Base-by-base conservation (phyloP, 306 rosid genomes). In the Vigna angularis region DNA sequence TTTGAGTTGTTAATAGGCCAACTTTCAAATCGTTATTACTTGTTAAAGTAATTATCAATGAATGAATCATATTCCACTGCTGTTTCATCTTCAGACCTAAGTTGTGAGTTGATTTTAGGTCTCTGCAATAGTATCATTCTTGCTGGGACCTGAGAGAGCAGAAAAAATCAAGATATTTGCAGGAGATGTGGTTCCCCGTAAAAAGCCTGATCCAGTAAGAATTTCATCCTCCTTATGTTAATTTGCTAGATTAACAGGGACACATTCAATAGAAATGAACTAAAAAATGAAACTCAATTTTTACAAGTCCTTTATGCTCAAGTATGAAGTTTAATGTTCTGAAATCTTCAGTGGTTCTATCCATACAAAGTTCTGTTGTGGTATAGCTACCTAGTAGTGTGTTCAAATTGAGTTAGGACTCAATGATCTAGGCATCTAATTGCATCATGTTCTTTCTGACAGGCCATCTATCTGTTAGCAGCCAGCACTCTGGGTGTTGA, bases 171-270 rank as follows among this genome's bases (percentile, higher is more conserved):
- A 89, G 85, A 95, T 95, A 81, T 95, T 95, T 70, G 99, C 99
- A 2, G 99, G 99, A 82, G 99, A 95, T 61, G 99, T 92, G 58
- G 99, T 95, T 85, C 98, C 98, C 34, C 93, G 90, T 49, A 95
- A 95, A 89, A 93, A 95, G 93, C 99, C 99, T 76, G 99, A 95
- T 85, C 99, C 99, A 2, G 98, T 95, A 88, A 85, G 81, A 34
- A 45, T 73, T 80, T 38, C 16, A 72, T 72, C 83, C 70, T 82
- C 78, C 53, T 73, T 26, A 64, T 28, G 36, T 78, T 51, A 59
- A 30, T 76, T 57, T 62, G 4, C 50, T 10, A 49, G 77, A 13
- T 80, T 52, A 47, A 63, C 8, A 40, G 47, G 45, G 45, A 28
- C 62, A 65, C 69, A 70, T 69, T 76, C 44, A 22, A 28, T 40